Percentiles rank a stretch among this genome's conserved stretches.
Evolutionary conservation across 257 asterid genomes (phyloP).

Genomic region (Nicotiana knightiana): DNA sequence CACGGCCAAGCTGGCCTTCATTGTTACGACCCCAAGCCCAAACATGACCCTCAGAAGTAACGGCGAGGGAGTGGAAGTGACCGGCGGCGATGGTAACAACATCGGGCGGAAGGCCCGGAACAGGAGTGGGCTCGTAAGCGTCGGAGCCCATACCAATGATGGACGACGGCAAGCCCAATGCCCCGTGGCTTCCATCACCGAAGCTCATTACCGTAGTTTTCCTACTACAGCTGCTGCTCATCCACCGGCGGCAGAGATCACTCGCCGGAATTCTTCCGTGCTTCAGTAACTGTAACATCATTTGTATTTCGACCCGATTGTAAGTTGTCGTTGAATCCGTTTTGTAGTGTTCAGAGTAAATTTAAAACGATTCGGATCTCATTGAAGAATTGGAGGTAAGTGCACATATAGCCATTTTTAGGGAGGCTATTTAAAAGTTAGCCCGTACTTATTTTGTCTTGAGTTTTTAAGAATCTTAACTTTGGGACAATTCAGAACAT

Average conservation of each 20-base stretch:
- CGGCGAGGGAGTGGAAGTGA: conserved; percentile 91
- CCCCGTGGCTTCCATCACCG: conserved; percentile 88
- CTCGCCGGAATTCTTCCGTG: not conserved
- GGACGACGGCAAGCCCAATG: conserved; percentile 55
- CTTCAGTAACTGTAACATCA: conserved; percentile 26
- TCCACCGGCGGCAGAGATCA: conserved; percentile 50
- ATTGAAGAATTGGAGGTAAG: too few species aligned
- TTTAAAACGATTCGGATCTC: too few species aligned
- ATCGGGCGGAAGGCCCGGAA: conserved; percentile 61
- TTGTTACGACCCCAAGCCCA: conserved; percentile 93
- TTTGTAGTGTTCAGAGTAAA: too few species aligned
- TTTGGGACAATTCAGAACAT: too few species aligned
- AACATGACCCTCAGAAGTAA: conserved; percentile 63
- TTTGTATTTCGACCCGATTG: conserved; percentile 1
- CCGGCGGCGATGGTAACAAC: conserved; percentile 69
- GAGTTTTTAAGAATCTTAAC: too few species aligned
- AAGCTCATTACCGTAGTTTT: conserved; percentile 67
- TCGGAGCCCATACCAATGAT: conserved; percentile 48
- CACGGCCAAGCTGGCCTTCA: conserved; percentile 76
- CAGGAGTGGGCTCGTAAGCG: conserved; percentile 85
- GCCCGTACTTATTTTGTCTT: too few species aligned
- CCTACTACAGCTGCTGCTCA: conserved; percentile 22
- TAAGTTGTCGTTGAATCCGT: not conserved
- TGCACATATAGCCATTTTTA: too few species aligned
- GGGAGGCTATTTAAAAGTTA: too few species aligned